Base-by-base conservation (phyloP, 306 rosid genomes). In the Cotoneaster glaucophyllus region DNA sequence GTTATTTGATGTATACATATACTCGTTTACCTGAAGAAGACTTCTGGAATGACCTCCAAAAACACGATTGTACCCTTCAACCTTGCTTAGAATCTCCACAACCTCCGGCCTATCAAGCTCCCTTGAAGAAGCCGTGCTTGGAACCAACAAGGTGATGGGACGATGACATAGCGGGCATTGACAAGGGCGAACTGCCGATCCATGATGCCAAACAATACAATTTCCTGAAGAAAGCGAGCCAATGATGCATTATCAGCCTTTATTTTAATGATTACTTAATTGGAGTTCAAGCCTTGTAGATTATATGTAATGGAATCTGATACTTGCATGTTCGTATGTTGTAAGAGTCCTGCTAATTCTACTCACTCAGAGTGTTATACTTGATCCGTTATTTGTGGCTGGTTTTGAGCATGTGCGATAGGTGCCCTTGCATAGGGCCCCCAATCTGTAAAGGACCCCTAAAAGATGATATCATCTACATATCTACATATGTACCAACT, bases 91-190 rank as follows among this genome's bases (percentile, higher is more conserved):
- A 84, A 86, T 41, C 22, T 74, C 84, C 11, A 80, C 77, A 28
- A 81, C 91, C 81, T 89, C 83, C 2, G 83, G 90, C 29, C 82
- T 76, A 10, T 74, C 50, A 13, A 67, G 87, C 58, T 77, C 89
- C 44, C 81, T 64, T 4, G 15, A 15, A 28, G 87, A 86, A 26
- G 59, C 85, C 73, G 78, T 81, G 19, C 87, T 67, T 5, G 97
- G 98, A 67, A 94, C 89, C 62, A 94, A 56, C 57, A 95, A 83
- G 3, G 89, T 89, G 62, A 92, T 92, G 19, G 77, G 86, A 9
- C 97, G 95, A 10, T 96, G 97, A 74, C 98, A 95, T 0, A 92
- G 85, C 0, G 98, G 98, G 73, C 98, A 95, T 81, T 78, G 89
- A 77, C 98, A 90, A 0, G 96, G 90, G 5, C 85, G 83, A 5